phyloP scores from a whole-genome alignment of 352 stramenopile genomes.

The Phytopythium oedochilum region DNA sequence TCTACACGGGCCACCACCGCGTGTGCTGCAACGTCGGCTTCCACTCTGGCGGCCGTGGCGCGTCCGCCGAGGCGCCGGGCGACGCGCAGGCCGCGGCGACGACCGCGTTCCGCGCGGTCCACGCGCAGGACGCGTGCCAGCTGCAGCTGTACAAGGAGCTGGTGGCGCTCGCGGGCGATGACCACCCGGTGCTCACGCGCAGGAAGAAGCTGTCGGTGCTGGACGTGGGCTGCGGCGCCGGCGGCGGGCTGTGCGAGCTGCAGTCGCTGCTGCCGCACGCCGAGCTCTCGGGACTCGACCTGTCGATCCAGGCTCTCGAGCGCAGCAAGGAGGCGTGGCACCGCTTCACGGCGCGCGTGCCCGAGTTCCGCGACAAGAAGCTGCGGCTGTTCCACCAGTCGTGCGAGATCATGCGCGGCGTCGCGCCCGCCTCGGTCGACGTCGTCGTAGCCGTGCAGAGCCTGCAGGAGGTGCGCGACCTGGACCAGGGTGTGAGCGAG shows the following conservation, averaged over 20 bases:
- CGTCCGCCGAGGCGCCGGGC: conserved; percentile 13
- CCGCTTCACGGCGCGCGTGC: conserved; percentile 30
- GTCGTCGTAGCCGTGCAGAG: conserved; percentile 50
- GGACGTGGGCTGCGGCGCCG: conserved; percentile 60
- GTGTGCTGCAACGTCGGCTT: conserved; percentile 73
- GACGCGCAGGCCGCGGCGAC: conserved; percentile 5
- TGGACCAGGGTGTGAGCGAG: conserved; percentile 38
- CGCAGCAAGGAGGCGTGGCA: conserved; percentile 65
- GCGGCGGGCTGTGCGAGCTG: conserved; percentile 56
- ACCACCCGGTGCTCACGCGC: conserved; percentile 13
- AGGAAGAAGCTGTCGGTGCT: conserved; percentile 37
- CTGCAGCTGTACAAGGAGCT: conserved; percentile 60
- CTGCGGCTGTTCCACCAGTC: conserved; percentile 59
- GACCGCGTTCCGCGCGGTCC: conserved; percentile 24
- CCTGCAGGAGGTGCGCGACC: conserved; percentile 58
- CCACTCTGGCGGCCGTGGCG: conserved; percentile 16
- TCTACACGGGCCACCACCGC: conserved; percentile 59
- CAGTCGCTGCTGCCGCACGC: conserved; percentile 52
- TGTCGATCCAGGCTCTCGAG: conserved; percentile 61
- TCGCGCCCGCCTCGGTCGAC: conserved; percentile 50
- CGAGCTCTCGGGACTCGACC: conserved; percentile 44
- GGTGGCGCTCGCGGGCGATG: conserved; percentile 27
- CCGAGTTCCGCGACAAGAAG: conserved; percentile 28
- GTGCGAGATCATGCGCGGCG: conserved; percentile 55
- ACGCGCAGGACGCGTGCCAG: conserved; percentile 37